Evolutionary conservation across 2,329 filamentous ascomycete species (phyloP), one percentile per base, ranked within the genome.

Genomic region (Cercospora sp.): DNA sequence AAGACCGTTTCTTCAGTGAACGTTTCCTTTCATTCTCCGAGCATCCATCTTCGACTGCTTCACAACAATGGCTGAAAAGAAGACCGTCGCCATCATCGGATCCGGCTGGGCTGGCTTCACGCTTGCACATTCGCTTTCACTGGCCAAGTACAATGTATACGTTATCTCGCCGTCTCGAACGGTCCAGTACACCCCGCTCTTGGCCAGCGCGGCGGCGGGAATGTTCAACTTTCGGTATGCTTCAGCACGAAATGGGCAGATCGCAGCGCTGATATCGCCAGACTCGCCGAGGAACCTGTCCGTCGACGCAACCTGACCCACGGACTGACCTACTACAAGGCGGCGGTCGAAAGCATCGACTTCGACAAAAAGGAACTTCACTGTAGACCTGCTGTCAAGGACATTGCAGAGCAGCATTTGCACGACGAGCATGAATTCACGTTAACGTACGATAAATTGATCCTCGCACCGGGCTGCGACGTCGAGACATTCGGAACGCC

Each of bases 201-300:
- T 84, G 6, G 81, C 82, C 10, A 81, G 79, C 59, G 82, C 81
- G 20, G 82, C 82, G 7, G 81, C 80, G 55, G 81, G 80, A 1
- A 77, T 82, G 31, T 83, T 83, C 76, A 78, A 82, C 63, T 82
- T 82, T 68, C 77, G 64, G 48, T 28, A 55, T 55, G 20, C 10
- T 55, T 55, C 13, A 16, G 7, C 12, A 23, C 26, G 7, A 2
- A 3, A 28, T 6, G 1, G 2, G 12, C 12, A 55, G 23, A 30
- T 30, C 13, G 16, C 13, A 28, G 20, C 23, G 12, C 48, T 55
- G 23, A 55, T 26, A 28, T 30, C 2, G 3, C 7, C 23, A 55
- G 48, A 23, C 77, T 83, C 1, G 81, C 82, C 20, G 82, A 83
- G 69, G 82, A 83, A 70, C 80, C 81, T 0, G 72, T 84, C 5